Base-by-base conservation (phyloP, 2,329 filamentous ascomycete genomes). In the Arthrobotrys entomopaga region DNA sequence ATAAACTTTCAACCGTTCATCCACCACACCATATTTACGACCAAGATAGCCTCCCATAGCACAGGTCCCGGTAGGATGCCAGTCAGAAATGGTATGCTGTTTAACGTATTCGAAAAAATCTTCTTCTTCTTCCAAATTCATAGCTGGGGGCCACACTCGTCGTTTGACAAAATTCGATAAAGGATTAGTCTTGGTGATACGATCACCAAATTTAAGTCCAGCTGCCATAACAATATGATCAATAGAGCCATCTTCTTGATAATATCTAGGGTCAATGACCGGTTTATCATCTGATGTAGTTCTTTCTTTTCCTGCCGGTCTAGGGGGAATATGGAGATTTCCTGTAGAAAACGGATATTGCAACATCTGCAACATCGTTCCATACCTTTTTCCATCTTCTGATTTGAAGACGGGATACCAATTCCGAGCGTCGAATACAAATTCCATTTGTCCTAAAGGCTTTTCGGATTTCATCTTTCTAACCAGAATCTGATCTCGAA, bases 321-420 rank as follows among this genome's bases (percentile, higher is more conserved):
- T 60, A 1, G 79, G 76, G 1, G 67, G 78, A 57, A 86, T 82
- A 70, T 87, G 85, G 8, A 86, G 80, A 1, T 81, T 83, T 0
- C 85, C 85, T 2, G 81, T 80, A 0, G 84, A 83, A 29, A 85
- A 85, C 0, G 85, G 85, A 77, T 86, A 85, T 71, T 86, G 84
- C 0, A 86, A 79, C 69, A 86, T 83, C 66, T 83, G 82, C 0
- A 86, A 76, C 80, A 86, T 82, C 1, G 83, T 85, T 7, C 80
- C 84, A 65, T 86, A 85, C 64, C 82, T 82, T 71, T 83, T 85
- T 1, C 79, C 80, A 0, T 50, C 78, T 66, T 75, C 80, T 53
- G 61, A 80, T 63, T 38, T 77, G 56, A 78, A 84, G 79, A 76
- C 79, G 56, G 83, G 79, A 64, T 80, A 85, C 81, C 82, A 85